Conservation (phyloP, 2,329 filamentous ascomycete species). For the Karstenula rhodostoma region DNA sequence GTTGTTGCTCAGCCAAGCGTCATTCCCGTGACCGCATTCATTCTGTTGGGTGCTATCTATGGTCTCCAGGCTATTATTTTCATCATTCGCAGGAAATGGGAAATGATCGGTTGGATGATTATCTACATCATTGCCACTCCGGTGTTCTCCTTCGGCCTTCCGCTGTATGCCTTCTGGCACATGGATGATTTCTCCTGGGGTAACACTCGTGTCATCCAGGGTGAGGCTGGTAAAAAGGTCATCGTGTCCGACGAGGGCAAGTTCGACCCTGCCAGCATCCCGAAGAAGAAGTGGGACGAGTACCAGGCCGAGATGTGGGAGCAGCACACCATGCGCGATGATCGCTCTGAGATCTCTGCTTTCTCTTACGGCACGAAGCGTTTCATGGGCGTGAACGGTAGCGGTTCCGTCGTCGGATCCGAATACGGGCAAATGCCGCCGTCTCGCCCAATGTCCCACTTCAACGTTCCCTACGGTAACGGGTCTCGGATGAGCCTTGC, state of each 20-base stretch:
- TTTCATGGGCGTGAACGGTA: slow-evolving; percentile 61
- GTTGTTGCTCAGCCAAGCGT: slow-evolving; percentile 68
- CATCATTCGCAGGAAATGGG: slow-evolving; percentile 95
- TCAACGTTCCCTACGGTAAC: slow-evolving; percentile 63
- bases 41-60: slow-evolving; percentile 93
- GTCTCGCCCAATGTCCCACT: slow-evolving; percentile 65
- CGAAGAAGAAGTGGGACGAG: slow-evolving; percentile 99
- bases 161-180: slow-evolving; percentile 96
- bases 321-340: slow-evolving; percentile 81
- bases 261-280: slow-evolving; percentile 91
- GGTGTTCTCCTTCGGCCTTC: slow-evolving; percentile 88
- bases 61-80: slow-evolving; percentile 97
- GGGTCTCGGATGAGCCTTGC: slow-evolving; percentile 64
- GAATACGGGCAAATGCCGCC: slow-evolving; percentile 69
- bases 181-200: slow-evolving; percentile 99
- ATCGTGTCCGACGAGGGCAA: slow-evolving; percentile 97
- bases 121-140: slow-evolving; percentile 92
- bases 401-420: slow-evolving; percentile 55
- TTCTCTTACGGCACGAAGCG: slow-evolving; percentile 90
- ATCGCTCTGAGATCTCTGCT: slow-evolving; percentile 89
- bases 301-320: slow-evolving; percentile 99
- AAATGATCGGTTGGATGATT: slow-evolving; percentile 99
- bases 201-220: slow-evolving; percentile 96
- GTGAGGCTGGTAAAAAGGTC: slow-evolving; percentile 90
- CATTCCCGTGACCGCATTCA: slow-evolving; percentile 84